Evolutionary conservation across 495 filamentous ascomycete species (phyloP).

Genomic region (Aspergillus avenaceus): DNA sequence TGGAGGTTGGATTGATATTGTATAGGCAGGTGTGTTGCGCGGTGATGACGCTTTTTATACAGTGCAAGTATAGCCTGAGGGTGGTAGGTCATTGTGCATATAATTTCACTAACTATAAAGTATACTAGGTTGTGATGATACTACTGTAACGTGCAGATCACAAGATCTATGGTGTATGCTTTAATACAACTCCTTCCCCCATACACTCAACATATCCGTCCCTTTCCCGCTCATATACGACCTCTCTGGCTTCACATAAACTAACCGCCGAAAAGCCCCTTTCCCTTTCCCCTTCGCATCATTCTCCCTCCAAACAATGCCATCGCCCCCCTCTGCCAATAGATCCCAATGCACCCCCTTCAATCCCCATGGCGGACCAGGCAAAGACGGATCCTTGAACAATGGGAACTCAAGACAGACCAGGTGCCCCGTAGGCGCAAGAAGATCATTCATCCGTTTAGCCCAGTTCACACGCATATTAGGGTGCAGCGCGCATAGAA

Average conservation of each 20-base stretch:
- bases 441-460: constrained; percentile 25
- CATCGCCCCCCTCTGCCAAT: constrained; percentile 17
- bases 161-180: too few relatives aligned
- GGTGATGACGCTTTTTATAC: too few relatives aligned
- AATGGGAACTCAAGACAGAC: constrained; percentile 37
- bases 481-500: constrained; percentile 35
- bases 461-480: constrained; percentile 30
- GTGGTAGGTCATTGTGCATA: too few relatives aligned
- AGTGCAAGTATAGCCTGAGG: too few relatives aligned
- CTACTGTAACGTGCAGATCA: too few relatives aligned
- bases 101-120: too few relatives aligned
- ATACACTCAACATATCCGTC: constrained; percentile 28
- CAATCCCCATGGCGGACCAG: constrained; percentile 35
- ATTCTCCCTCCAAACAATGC: constrained; percentile 10
- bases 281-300: neutral
- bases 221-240: constrained; percentile 22
- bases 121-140: too few relatives aligned
- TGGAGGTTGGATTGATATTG: too few relatives aligned
- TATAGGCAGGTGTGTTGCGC: too few relatives aligned
- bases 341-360: constrained; percentile 29
- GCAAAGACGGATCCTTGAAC: constrained; percentile 26
- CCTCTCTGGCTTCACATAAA: constrained; percentile 20
- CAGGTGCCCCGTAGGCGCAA: constrained; percentile 23
- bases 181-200: constrained; percentile 8
- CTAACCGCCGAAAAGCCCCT: constrained; percentile 13